These are phyloP conservation scores for Chernovozyma aurita DNA, from an alignment of 1,139 yeast genomes.

Conservation along the genomic window DNA sequence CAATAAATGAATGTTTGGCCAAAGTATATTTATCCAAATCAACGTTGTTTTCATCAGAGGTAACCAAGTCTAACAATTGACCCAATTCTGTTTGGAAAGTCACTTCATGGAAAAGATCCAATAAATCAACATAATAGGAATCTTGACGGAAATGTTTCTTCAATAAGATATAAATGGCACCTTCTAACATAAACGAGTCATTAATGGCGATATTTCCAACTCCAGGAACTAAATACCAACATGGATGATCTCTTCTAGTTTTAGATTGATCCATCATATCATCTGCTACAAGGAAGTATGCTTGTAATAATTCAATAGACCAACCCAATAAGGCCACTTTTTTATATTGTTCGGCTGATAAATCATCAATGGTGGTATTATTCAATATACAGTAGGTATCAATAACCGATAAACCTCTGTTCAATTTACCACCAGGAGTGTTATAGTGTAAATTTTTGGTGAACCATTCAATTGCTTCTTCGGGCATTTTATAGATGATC, in stretches of 20 bases:
- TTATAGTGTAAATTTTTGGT: slow-evolving; percentile 71
- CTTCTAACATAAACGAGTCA: slow-evolving; percentile 96
- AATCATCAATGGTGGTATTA: slow-evolving; percentile 53
- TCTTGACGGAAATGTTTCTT: slow-evolving; percentile 86
- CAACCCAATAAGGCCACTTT: slow-evolving; percentile 91
- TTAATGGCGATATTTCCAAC: slow-evolving; percentile 94
- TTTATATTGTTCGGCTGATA: slow-evolving; percentile 66
- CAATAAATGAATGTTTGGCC: slow-evolving; percentile 90
- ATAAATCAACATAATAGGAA: slow-evolving; percentile 77
- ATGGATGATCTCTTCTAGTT: slow-evolving; percentile 97
- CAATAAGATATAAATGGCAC: slow-evolving; percentile 83
- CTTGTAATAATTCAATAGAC: slow-evolving; percentile 93
- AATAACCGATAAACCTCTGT: slow-evolving; percentile 92
- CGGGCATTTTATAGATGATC: slow-evolving; percentile 72
- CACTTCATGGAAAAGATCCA: slow-evolving; percentile 90
- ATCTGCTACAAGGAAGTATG: slow-evolving; percentile 94
- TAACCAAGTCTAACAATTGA: slow-evolving; percentile 88
- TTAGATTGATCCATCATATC: slow-evolving; percentile 98
- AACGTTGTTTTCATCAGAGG: slow-evolving; percentile 94
- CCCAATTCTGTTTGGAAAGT: slow-evolving; percentile 98
- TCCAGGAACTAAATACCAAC: slow-evolving; percentile 85
- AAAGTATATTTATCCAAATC: slow-evolving; percentile 85
- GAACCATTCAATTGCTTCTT: slow-evolving; percentile 87
- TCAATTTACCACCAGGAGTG: slow-evolving; percentile 94
- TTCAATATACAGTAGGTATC: slow-evolving; percentile 86